phyloP scores from a whole-genome alignment of 768 basidiomycete species.

The Suillus fuscotomentosus region DNA sequence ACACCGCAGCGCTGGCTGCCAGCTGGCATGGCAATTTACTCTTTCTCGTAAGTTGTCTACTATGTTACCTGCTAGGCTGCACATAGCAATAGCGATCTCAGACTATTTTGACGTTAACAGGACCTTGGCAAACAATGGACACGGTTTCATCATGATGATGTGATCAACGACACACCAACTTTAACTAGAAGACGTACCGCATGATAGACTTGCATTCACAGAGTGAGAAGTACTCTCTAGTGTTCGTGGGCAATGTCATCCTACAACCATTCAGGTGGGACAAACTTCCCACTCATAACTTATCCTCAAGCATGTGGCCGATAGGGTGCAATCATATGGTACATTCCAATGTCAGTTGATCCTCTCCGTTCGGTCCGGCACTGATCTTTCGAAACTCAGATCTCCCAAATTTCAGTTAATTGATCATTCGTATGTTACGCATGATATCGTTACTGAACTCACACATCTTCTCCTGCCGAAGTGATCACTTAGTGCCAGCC shows the following conservation, averaged over 20 bases:
- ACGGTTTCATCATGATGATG: neutral
- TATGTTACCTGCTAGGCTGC: neutral
- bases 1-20: neutral
- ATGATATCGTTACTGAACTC: neutral
- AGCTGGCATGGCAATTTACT: constrained; percentile 1
- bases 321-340: neutral
- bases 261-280: neutral
- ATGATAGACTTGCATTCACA: neutral
- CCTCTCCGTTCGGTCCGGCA: neutral
- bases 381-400: neutral
- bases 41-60: neutral
- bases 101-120: neutral
- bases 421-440: neutral
- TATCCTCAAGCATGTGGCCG: neutral
- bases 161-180: neutral
- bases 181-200: neutral
- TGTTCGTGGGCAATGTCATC: neutral
- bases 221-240: neutral
- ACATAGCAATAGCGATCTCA: neutral
- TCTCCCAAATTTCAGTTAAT: neutral
- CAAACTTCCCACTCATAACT: neutral
- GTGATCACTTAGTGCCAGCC: neutral
- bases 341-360: neutral
- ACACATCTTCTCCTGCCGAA: neutral
- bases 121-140: neutral